Evolutionary conservation across 371 early-diverging fungal species (phyloP), one percentile per base, ranked within the genome.

Genomic region (Mortierella sp.): DNA sequence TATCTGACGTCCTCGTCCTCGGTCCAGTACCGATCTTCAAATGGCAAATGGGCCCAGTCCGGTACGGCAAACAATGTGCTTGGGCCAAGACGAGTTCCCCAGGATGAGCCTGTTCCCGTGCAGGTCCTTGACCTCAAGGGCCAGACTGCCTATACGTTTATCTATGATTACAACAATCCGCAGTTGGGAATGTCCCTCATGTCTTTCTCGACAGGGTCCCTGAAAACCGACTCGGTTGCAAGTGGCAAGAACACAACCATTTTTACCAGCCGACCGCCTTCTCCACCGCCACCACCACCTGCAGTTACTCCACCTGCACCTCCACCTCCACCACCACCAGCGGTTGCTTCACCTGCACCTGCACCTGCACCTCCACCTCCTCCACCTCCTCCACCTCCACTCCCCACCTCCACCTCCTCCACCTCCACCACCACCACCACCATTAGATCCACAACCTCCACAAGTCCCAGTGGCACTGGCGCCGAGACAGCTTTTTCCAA

Each of bases 161-260:
- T 72, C 23, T 77, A 77, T 55, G 77, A 77, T 14, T 44, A 48
- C 15, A 68, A 65, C 57, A 77, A 77, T 18, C 66, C 72, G 4
- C 69, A 72, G 28, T 37, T 72, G 30, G 77, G 77, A 4, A 68
- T 65, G 62, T 62, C 71, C 23, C 72, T 77, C 21, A 72, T 56
- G 62, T 61, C 66, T 11, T 72, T 77, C 25, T 47, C 77, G 4
- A 59, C 72, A 1, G 62, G 52, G 11, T 28, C 58, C 21, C 68
- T 59, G 5, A 57, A 68, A 12, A 50, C 43, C 44, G 62, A 72
- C 25, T 61, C 68, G 43, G 65, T 56, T 19, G 23, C 43, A 46
- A 60, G 57, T 14, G 62, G 62, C 45, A 71, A 72, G 30, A 77
- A 72, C 16, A 77, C 65, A 1, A 72, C 77, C 7, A 68, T 76